Conservation (phyloP, 495 filamentous ascomycete species). For the Apiosordaria backusii region DNA sequence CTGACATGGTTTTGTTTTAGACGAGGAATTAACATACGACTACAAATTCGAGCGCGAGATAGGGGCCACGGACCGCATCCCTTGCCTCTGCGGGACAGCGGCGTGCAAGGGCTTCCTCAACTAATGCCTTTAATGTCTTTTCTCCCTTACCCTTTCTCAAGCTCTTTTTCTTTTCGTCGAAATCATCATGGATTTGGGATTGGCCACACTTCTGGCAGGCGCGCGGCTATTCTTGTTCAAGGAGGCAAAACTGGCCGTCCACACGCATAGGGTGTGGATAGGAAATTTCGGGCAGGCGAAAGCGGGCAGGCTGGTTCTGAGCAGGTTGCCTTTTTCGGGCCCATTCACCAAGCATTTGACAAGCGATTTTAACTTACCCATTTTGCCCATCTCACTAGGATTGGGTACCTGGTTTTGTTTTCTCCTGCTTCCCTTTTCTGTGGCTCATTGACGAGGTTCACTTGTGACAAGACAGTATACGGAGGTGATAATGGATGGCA, state of each 20-base stretch:
- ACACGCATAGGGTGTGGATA: not conserved
- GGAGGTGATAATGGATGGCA: not conserved
- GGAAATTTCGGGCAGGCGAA: not conserved
- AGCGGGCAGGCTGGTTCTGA: not conserved
- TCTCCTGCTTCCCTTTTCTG: not conserved
- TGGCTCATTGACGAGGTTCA: not conserved
- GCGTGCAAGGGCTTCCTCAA: conserved; percentile 99
- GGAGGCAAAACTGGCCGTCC: not conserved
- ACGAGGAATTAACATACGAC: conserved; percentile 98
- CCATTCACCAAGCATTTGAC: not conserved
- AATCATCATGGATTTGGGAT: not conserved
- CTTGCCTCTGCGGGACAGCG: conserved; percentile 90
- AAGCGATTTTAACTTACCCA: not conserved
- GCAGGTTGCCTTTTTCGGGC: not conserved
- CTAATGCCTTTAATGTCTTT: conserved; percentile 45
- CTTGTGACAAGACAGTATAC: not conserved
- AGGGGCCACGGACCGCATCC: conserved; percentile 89
- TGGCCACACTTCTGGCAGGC: not conserved
- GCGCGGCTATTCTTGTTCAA: not conserved
- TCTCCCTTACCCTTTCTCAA: not conserved
- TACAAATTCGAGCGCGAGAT: conserved; percentile 99
- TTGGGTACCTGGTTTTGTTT: not conserved
- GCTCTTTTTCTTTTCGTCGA: not conserved
- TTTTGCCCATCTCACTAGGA: not conserved
- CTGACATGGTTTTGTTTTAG: conserved; percentile 55